These are phyloP conservation scores for Trichophyton schoenleinii DNA, from an alignment of 2,329 filamentous ascomycete species.

Conservation along the genomic window DNA sequence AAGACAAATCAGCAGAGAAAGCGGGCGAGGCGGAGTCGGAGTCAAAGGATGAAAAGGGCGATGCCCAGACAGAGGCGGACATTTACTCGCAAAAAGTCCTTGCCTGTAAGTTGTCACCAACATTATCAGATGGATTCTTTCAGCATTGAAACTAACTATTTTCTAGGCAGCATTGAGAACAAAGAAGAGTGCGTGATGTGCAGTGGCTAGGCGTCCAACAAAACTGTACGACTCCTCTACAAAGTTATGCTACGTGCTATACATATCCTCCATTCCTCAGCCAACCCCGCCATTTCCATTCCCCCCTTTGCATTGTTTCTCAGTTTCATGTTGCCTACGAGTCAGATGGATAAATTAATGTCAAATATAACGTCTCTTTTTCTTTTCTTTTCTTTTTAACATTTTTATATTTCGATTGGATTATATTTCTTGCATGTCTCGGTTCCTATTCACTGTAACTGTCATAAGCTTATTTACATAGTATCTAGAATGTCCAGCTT, in stretches of 20 bases:
- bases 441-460: not conserved
- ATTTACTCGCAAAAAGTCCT: slow-evolving; percentile 92
- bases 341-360: not conserved
- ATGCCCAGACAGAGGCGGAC: slow-evolving; percentile 59
- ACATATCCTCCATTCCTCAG: not conserved
- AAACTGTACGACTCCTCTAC: not conserved
- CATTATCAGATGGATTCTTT: not conserved
- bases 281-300: not conserved
- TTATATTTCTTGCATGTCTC: not conserved
- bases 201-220: slow-evolving; percentile 55
- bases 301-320: not conserved
- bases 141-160: slow-evolving; percentile 20
- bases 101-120: slow-evolving; percentile 55
- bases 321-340: not conserved
- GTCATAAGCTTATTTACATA: not conserved
- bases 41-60: slow-evolving; percentile 25
- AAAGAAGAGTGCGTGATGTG: slow-evolving; percentile 94
- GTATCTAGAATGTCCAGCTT: not conserved
- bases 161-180: slow-evolving; percentile 81
- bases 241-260: not conserved
- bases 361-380: not conserved
- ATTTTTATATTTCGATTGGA: not conserved
- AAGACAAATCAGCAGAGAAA: slow-evolving; percentile 21
- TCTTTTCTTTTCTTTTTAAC: not conserved
- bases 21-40: not conserved